Percentiles rank a stretch among this genome's conserved stretches.
Conservation (phyloP, 192 early-diverging fungal genomes). For the Gorgonomyces haynaldii region DNA sequence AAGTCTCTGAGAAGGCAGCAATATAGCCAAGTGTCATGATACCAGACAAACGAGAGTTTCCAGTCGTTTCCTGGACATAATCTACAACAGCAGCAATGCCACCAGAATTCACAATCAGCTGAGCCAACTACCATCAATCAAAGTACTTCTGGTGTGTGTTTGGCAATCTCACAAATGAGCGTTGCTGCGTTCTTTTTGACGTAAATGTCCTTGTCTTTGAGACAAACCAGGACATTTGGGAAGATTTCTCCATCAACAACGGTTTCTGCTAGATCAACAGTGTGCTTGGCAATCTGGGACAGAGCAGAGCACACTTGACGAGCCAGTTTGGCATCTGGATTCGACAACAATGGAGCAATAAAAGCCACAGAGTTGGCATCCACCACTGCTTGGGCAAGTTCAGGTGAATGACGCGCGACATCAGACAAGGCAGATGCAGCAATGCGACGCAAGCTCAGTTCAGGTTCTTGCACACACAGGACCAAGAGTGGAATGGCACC, state of each 20-base stretch:
- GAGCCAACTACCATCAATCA: constrained; percentile 25
- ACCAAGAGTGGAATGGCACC: constrained; percentile 43
- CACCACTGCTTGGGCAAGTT: constrained; percentile 48
- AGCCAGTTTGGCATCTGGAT: constrained; percentile 43
- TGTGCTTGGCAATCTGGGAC: constrained; percentile 46
- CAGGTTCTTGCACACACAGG: constrained; percentile 46
- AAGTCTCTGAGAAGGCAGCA: constrained; percentile 46
- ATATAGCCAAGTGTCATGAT: constrained; percentile 51
- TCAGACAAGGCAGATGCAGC: constrained; percentile 46
- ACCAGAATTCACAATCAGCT: constrained; percentile 48
- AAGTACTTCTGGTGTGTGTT: constrained; percentile 44
- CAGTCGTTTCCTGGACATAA: constrained; percentile 36
- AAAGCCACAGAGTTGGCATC: constrained; percentile 42
- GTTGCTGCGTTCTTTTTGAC: constrained; percentile 44
- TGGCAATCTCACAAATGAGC: constrained; percentile 47
- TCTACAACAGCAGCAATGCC: constrained; percentile 46
- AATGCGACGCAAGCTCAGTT: constrained; percentile 37
- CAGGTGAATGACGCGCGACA: constrained; percentile 44
- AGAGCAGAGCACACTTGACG: constrained; percentile 43
- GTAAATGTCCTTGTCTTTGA: constrained; percentile 39
- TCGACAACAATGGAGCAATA: constrained; percentile 33
- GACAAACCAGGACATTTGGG: constrained; percentile 35
- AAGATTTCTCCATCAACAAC: constrained; percentile 49
- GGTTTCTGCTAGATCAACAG: constrained; percentile 44
- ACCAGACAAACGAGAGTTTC: constrained; percentile 42